Conservation (phyloP, 1,139 yeast genomes). For the Geotrichum citri-aurantii region DNA sequence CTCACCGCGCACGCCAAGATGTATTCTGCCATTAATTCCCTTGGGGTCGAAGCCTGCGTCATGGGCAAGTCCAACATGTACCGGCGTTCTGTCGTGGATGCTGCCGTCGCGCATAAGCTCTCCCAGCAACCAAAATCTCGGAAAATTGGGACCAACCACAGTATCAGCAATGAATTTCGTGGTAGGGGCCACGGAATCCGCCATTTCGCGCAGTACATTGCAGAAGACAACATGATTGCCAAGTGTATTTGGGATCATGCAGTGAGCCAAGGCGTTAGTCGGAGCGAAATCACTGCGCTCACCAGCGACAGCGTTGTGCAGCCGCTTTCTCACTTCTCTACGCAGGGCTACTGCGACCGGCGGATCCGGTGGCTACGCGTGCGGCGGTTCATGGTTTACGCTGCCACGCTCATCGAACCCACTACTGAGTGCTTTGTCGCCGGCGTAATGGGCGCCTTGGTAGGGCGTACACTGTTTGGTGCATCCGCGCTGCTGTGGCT, state of each 20-base stretch:
- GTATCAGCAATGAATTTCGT: neutral
- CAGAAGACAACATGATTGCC: constrained; percentile 92
- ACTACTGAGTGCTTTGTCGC: constrained; percentile 71
- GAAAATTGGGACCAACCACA: neutral
- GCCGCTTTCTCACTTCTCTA: constrained; percentile 52
- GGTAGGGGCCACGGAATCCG: constrained; percentile 48
- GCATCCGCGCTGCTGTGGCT: constrained; percentile 37
- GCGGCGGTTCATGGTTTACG: constrained; percentile 81
- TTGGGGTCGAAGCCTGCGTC: constrained; percentile 83
- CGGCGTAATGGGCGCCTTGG: constrained; percentile 62
- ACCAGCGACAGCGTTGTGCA: constrained; percentile 77
- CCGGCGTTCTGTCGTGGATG: constrained; percentile 62
- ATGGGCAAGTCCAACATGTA: constrained; percentile 88
- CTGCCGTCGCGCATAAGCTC: constrained; percentile 43
- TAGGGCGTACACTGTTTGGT: constrained; percentile 42
- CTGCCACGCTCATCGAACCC: constrained; percentile 82
- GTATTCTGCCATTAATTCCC: constrained; percentile 67
- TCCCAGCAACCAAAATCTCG: neutral
- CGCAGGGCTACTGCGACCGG: constrained; percentile 55
- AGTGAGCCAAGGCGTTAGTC: constrained; percentile 40
- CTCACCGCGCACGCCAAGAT: constrained; percentile 81
- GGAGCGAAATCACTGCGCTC: constrained; percentile 68
- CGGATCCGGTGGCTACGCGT: constrained; percentile 84
- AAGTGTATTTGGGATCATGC: constrained; percentile 73
- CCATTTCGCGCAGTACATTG: constrained; percentile 74